Evolutionary conservation across 1,284 basidiomycete genomes (phyloP), one percentile per base, ranked within the genome.

Genomic region (Jaminaea rosea): DNA sequence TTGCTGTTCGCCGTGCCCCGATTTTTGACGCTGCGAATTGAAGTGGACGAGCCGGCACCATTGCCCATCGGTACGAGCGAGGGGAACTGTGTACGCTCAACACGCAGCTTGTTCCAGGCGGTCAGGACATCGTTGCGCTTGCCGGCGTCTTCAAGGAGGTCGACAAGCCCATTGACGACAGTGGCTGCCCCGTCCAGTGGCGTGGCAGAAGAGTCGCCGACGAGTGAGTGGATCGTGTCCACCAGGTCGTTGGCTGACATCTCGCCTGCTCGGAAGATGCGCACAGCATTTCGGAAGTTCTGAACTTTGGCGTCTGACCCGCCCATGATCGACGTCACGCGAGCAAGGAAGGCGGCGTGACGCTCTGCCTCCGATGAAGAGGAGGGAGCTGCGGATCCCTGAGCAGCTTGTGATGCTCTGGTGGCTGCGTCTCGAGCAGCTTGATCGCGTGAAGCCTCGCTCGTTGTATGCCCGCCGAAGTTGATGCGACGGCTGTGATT

Each of bases 41-140:
- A 82, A 2, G 87, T 88, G 29, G 83, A 83, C 1, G 87, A 19
- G 27, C 29, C 11, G 21, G 19, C 19, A 17, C 47, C 36, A 26
- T 21, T 36, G 9, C 52, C 55, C 10, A 23, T 37, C 26, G 28
- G 31, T 24, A 47, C 52, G 15, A 61, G 52, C n/a, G 59, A 64
- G 15, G 58, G 55, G 46, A 65, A 58, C n/a, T 59, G 64, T 78
- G 50, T 67, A 86, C 87, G 46, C 80, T 93, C 86, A 36, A 87
- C 78, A 50, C 85, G 84, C 73, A 92, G 89, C 0, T 82, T 82
- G 55, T 86, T 86, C 85, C 93, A 87, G 0, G 87, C 84, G 1
- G 78, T 69, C 31, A 89, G 75, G 0, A 97, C 68, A 41, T 84
- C 84, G 23, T 79, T 77, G 56, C 84, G 84, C 80, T 94, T 92